Base-by-base conservation (phyloP, 495 filamentous ascomycete species). In the Letharia lupina region DNA sequence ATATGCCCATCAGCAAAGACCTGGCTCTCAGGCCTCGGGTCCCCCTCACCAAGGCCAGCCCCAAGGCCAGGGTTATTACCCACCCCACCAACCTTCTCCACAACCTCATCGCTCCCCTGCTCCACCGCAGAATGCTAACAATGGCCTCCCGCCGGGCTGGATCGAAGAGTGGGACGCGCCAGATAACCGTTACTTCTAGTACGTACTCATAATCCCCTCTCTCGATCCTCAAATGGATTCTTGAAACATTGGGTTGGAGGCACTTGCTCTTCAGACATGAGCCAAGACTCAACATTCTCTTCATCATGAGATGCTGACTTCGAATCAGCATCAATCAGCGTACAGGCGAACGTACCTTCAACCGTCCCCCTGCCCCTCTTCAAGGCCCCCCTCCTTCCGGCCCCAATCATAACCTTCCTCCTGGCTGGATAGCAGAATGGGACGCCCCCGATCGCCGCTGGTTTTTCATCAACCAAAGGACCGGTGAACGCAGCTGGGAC, bases 161-260 rank as follows among this genome's bases (percentile, higher is more conserved):
- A 57, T 57, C 33, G 33, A 57, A 57, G 54, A 57, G 33, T 57
- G 54, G 54, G 54, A 57, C 54, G 54, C 54, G 13, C 54, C 54
- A 37, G 33, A 57, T 10, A 57, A 57, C 12, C 54, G 54, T 3
- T 57, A 37, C 33, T 57, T 57, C 16, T 57, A 57, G 54, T 57
- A 57, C 13, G 54, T 57, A 7, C 33, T 37, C 16, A 20, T 20
- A 2, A 3, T 20, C 31, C 4, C 7, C 15, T 37, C 18, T 37
- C n/a, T 37, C 54, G 12, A 18, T 16, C 0, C 33, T 11, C 0
- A n/a, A 37, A 1, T 20, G 15, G 28, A 52, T 0, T 28, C n/a
- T 52, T 3, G 5, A 52, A 9, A 48, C 45, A n/a, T 52, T 23
- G 48, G 1, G 4, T 9, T 9, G 47, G 41, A 9, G 8, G 1